Percentiles rank a stretch among this genome's conserved stretches.
Conservation (phyloP, 2,329 filamentous ascomycete genomes). For the Paraphaeosphaeria minitans region DNA sequence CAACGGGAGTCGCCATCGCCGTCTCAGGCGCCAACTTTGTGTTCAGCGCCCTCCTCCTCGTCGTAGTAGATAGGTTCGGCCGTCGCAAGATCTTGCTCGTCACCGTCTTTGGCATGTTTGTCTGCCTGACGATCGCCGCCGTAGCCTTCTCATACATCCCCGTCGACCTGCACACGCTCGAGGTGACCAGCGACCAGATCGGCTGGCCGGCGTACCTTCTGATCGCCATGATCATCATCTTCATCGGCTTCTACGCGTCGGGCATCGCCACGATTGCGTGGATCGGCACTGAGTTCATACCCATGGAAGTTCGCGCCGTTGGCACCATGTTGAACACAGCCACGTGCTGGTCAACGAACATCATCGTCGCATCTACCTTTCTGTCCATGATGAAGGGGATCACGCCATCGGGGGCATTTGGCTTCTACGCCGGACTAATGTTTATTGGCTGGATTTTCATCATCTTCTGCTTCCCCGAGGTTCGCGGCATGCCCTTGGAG, state of each 20-base stretch:
- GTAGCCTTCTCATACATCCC: slow-evolving; percentile 71
- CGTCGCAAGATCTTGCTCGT: slow-evolving; percentile 67
- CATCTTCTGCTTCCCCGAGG: slow-evolving; percentile 46
- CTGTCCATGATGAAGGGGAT: slow-evolving; percentile 48
- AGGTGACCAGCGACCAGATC: slow-evolving; percentile 35
- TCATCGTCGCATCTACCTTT: slow-evolving; percentile 47
- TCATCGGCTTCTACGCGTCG: slow-evolving; percentile 43
- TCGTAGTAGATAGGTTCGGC: slow-evolving; percentile 79
- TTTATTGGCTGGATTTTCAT: slow-evolving; percentile 44
- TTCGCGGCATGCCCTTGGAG: slow-evolving; percentile 44
- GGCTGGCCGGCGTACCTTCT: slow-evolving; percentile 44
- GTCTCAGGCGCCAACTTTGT: slow-evolving; percentile 83
- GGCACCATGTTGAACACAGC: slow-evolving; percentile 46
- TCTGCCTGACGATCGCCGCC: slow-evolving; percentile 73
- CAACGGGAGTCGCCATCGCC: slow-evolving; percentile 78
- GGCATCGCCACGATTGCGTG: slow-evolving; percentile 44
- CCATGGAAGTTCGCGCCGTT: slow-evolving; percentile 45
- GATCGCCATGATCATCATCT: slow-evolving; percentile 46
- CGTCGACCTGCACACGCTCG: slow-evolving; percentile 47
- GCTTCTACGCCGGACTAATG: slow-evolving; percentile 47
- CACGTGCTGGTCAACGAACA: slow-evolving; percentile 41
- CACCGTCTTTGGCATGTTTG: slow-evolving; percentile 68
- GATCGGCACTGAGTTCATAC: slow-evolving; percentile 46
- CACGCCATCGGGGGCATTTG: slow-evolving; percentile 45
- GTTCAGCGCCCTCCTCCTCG: slow-evolving; percentile 76